phyloP scores from a whole-genome alignment of 2,329 filamentous ascomycete genomes.

The Epicoccum sorghinum region DNA sequence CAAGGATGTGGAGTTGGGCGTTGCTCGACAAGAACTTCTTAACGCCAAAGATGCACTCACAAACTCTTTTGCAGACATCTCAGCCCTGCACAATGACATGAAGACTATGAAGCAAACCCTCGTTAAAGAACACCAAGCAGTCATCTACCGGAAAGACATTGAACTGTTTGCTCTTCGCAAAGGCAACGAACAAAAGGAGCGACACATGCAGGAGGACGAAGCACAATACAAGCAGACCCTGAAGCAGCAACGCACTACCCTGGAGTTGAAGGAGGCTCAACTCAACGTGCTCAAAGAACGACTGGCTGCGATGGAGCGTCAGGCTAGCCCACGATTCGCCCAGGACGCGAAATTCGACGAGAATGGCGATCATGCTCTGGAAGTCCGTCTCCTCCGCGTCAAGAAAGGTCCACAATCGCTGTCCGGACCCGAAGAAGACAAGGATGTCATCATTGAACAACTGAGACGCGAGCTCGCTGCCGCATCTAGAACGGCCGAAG shows the following conservation, averaged over 20 bases:
- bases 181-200: slow-evolving; percentile 44
- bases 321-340: slow-evolving; percentile 20
- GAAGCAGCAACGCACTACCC: slow-evolving; percentile 32
- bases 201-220: slow-evolving; percentile 38
- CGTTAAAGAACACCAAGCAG: slow-evolving; percentile 40
- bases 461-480: slow-evolving; percentile 35
- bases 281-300: slow-evolving; percentile 38
- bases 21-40: slow-evolving; percentile 33
- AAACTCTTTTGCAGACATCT: slow-evolving; percentile 38
- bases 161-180: slow-evolving; percentile 46
- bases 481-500: slow-evolving; percentile 26
- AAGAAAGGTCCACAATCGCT: slow-evolving; percentile 34
- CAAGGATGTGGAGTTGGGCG: slow-evolving; percentile 34
- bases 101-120: slow-evolving; percentile 39
- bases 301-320: slow-evolving; percentile 33
- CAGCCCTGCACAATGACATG: slow-evolving; percentile 37
- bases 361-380: slow-evolving; percentile 35
- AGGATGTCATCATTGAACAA: slow-evolving; percentile 33
- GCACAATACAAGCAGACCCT: slow-evolving; percentile 32
- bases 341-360: slow-evolving; percentile 20
- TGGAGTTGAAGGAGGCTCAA: slow-evolving; percentile 42
- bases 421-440: slow-evolving; percentile 33
- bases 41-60: slow-evolving; percentile 38
- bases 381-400: slow-evolving; percentile 39
- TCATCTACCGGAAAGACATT: slow-evolving; percentile 46